Evolutionary conservation across 495 filamentous ascomycete genomes (phyloP), one percentile per base, ranked within the genome.

Genomic region (Annulohypoxylon maeteangense): DNA sequence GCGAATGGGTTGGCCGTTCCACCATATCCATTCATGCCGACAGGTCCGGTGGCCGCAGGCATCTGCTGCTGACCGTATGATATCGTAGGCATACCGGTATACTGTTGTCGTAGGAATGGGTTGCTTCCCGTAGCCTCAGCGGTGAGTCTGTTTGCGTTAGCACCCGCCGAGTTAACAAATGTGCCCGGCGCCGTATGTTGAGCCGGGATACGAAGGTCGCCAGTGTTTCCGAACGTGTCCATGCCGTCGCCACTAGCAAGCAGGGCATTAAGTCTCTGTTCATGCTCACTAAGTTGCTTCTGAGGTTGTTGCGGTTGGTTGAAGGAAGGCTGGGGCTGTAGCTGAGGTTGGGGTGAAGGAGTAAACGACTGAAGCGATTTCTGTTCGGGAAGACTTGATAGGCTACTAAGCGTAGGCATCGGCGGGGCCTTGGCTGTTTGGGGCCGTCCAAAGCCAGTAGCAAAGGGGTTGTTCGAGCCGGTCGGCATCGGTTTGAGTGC

Each of bases 121-220:
- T 98, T 98, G 81, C 87, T 97, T 59, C 94, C 94, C 3, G 93
- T 95, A 38, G 86, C 85, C 31, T 92, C 91, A n/a, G 85, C 82
- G 7, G 89, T 89, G 42, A 92, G 86, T 63, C 86, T 87, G 60
- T 89, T 87, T 59, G 92, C 78, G 22, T 92, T 92, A 45, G 90
- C 86, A 58, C 95, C 95, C 3, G 95, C 92, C 68, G 91, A 95
- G 81, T 98, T 99, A 81, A 99, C 91, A 75, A 98, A 99, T 1
- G 92, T 97, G 29, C 95, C 95, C 2, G 96, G 96, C 0, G 95
- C 94, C 0, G 95, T 99, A 80, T 99, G 95, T 79, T 99, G 95
- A 34, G 95, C 89, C 1, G 95, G 96, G 71, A 99, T 97, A 79
- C 95, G 93, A 31, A 97, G 85, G 59, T 98, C 90, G 60, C 95